phyloP scores from a whole-genome alignment of 768 basidiomycete genomes.

The Favolaschia claudopus region DNA sequence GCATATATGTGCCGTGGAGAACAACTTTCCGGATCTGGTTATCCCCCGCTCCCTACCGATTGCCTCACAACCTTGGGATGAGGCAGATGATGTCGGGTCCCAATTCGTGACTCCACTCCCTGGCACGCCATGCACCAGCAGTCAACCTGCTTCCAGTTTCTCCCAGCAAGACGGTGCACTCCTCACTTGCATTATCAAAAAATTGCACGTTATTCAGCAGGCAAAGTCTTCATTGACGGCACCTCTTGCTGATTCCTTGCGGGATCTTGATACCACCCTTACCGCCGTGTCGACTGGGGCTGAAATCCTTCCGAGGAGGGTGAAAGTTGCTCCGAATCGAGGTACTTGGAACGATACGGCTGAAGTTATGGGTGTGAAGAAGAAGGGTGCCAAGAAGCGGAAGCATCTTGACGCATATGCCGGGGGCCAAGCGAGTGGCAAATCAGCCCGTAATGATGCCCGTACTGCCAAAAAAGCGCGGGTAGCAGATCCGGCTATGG shows the following conservation, averaged over 20 bases:
- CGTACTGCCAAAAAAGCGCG: background rate
- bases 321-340: background rate
- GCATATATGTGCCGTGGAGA: conserved; percentile 19
- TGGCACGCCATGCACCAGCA: no score
- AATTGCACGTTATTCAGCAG: background rate
- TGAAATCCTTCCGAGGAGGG: background rate
- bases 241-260: background rate
- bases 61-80: background rate
- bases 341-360: background rate
- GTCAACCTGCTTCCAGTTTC: no score
- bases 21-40: conserved; percentile 3
- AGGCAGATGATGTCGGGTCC: background rate
- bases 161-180: background rate
- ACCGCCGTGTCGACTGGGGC: background rate
- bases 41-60: background rate
- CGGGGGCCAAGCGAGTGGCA: background rate
- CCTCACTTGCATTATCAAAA: background rate
- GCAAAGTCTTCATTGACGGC: background rate
- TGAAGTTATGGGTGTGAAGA: background rate
- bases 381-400: background rate
- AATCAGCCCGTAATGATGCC: background rate
- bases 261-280: background rate
- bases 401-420: background rate
- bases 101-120: no score
- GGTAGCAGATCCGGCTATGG: background rate